Evolutionary conservation across 2,329 filamentous ascomycete species (phyloP).

Genomic region (Diaporthe humulicola): DNA sequence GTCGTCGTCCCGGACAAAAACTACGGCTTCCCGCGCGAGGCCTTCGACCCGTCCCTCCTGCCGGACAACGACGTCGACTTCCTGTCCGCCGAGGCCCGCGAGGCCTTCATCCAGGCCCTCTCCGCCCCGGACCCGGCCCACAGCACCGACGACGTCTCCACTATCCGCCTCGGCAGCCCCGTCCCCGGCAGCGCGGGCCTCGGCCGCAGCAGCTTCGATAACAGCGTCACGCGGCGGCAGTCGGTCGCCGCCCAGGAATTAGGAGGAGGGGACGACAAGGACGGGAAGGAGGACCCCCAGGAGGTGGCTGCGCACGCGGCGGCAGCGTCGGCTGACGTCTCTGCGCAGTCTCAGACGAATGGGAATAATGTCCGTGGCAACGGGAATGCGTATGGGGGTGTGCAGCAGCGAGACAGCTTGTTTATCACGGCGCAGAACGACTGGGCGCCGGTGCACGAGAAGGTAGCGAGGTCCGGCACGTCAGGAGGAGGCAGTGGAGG

Average conservation of each 20-base stretch:
- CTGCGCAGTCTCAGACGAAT: conserved; percentile 38
- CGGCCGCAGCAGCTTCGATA: conserved; percentile 52
- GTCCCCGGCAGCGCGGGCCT: conserved; percentile 49
- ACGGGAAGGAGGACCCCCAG: conserved; percentile 44
- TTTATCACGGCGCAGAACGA: conserved; percentile 95
- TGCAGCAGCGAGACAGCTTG: conserved; percentile 46
- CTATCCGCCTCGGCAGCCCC: conserved; percentile 55
- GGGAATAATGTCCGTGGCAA: conserved; percentile 20
- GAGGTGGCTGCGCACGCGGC: conserved; percentile 55
- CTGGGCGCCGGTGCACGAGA: conserved; percentile 90
- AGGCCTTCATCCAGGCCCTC: conserved; percentile 84
- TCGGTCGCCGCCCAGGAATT: conserved; percentile 48
- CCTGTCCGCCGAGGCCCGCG: conserved; percentile 77
- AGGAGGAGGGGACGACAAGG: conserved; percentile 46
- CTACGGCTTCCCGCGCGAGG: conserved; percentile 72
- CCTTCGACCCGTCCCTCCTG: conserved; percentile 77
- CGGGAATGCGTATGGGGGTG: conserved; percentile 35
- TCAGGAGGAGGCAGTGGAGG: conserved; percentile 19
- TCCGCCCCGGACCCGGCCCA: conserved; percentile 83
- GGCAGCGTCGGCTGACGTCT: conserved; percentile 54
- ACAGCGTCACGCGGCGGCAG: conserved; percentile 54
- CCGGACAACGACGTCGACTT: conserved; percentile 89
- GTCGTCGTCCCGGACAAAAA: conserved; percentile 48
- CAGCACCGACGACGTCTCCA: conserved; percentile 67
- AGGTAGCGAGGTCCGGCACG: conserved; percentile 56